A percentile compares a stretch with the other conserved stretches of the same genome.
Evolutionary conservation across 768 basidiomycete species (phyloP).

Genomic region (Lactarius hatsudake): DNA sequence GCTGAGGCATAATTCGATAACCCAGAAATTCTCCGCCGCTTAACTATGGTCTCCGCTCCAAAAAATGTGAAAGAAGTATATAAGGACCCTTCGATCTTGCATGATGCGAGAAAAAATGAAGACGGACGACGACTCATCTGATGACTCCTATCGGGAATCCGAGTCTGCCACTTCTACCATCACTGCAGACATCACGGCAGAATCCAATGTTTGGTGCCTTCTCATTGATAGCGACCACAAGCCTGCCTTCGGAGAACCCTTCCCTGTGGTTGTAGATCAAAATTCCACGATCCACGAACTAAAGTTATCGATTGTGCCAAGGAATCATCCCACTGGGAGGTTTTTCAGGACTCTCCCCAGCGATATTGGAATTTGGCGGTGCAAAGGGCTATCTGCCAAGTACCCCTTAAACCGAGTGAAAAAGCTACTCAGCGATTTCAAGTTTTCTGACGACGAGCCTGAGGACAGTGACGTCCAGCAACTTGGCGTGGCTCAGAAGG

Average conservation of each 20-base stretch:
- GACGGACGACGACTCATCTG: too few species aligned
- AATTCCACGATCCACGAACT: background rate
- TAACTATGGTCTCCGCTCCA: too few species aligned
- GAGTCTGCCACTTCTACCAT: background rate
- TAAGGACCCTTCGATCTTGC: too few species aligned
- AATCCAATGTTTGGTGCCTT: background rate
- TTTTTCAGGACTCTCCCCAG: background rate
- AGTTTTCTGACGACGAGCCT: background rate
- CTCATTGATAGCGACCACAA: background rate
- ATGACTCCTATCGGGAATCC: too few species aligned
- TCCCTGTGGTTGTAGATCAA: background rate
- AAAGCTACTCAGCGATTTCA: background rate
- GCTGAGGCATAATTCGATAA: too few species aligned
- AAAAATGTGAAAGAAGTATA: too few species aligned
- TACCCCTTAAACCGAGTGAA: background rate
- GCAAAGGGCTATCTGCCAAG: background rate
- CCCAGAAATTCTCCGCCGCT: too few species aligned
- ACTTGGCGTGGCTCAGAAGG: background rate
- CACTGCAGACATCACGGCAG: too few species aligned
- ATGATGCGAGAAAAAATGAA: too few species aligned
- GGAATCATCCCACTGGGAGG: too few species aligned
- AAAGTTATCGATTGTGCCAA: background rate
- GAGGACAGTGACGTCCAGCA: constrained; percentile 4
- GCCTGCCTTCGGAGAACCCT: background rate
- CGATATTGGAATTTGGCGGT: background rate